Evolutionary conservation across 2,329 filamentous ascomycete genomes (phyloP), one percentile per base, ranked within the genome.

Genomic region (Domatiomyces globalis): DNA sequence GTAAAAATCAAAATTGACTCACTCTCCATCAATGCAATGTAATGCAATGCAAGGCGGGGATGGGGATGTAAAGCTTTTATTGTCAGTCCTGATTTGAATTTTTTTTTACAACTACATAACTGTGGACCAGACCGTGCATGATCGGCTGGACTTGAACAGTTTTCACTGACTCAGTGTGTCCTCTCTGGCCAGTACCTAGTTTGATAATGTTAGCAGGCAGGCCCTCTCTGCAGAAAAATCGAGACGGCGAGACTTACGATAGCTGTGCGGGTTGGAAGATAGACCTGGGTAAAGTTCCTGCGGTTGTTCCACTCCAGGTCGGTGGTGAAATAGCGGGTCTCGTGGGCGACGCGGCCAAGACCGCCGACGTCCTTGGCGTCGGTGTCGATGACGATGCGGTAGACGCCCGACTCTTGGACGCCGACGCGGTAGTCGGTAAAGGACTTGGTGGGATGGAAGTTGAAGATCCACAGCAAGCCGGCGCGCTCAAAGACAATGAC

Each of bases 401-500:
- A 98, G 1, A 86, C 94, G 42, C 92, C 92, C 2, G 84, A 71
- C 18, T 80, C 74, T 49, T 96, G 87, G 42, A 98, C 76, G 17
- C 92, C 92, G 46, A 98, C 83, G 39, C 90, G 81, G 67, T 95
- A 98, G 69, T 96, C 92, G 9, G 83, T 83, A 69, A 85, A 98
- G 67, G 87, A 95, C 59, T 83, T 71, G 25, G 78, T 79, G 0
- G 86, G 81, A 65, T 96, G 83, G 75, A 96, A 95, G 71, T 98
- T 98, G 77, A 98, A 96, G 61, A 95, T 77, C 74, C 89, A 98
- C 9, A 98, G 74, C 53, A 95, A 71, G 0, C 89, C 89, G 1
- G 81, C 92, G 29, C 92, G 80, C 73, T 98, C 92, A 66, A 95
- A 98, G 2, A 95, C 89, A 58, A 98, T 80, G 44, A 96, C 83